Evolutionary conservation across 352 stramenopile genomes (phyloP).

Genomic region (Globisporangium carolinianum): DNA sequence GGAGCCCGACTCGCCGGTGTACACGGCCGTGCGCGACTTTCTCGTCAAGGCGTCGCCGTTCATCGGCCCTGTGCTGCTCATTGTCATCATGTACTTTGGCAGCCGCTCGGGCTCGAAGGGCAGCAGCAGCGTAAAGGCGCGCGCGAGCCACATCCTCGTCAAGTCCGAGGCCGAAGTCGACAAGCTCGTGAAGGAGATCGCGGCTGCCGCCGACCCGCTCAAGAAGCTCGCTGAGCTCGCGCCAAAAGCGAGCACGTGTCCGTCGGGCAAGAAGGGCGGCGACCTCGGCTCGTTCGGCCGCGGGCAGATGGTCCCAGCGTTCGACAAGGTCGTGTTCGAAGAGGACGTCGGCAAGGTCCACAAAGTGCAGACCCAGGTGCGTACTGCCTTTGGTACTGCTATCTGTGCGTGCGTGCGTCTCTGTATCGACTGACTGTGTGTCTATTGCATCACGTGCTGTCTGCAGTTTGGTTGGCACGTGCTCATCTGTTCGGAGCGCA

Average conservation of each 20-base stretch:
- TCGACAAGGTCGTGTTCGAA: conserved; percentile 78
- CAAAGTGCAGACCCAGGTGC: conserved; percentile 75
- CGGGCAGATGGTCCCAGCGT: conserved; percentile 72
- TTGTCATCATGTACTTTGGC: conserved; percentile 41
- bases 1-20: conserved; percentile 21
- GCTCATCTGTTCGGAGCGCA: conserved; percentile 60
- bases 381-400: not conserved
- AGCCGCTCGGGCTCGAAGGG: conserved; percentile 17
- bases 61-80: conserved; percentile 40
- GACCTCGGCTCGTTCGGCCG: conserved; percentile 62
- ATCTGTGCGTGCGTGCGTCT: conserved; percentile 16
- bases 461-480: conserved; percentile 71
- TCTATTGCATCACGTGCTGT: not conserved
- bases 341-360: conserved; percentile 48
- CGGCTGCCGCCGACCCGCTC: conserved; percentile 42
- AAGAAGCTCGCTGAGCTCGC: conserved; percentile 46
- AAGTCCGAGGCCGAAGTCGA: conserved; percentile 52
- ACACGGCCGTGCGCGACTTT: conserved; percentile 22
- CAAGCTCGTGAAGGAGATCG: conserved; percentile 48
- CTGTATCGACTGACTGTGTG: not conserved
- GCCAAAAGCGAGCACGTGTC: conserved; percentile 67
- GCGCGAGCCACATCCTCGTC: conserved; percentile 72
- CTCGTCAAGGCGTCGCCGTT: conserved; percentile 44
- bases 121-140: conserved; percentile 30
- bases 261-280: conserved; percentile 52